These are phyloP conservation scores for Amyloporia xantha DNA, from an alignment of 768 basidiomycete species.

Conservation along the genomic window DNA sequence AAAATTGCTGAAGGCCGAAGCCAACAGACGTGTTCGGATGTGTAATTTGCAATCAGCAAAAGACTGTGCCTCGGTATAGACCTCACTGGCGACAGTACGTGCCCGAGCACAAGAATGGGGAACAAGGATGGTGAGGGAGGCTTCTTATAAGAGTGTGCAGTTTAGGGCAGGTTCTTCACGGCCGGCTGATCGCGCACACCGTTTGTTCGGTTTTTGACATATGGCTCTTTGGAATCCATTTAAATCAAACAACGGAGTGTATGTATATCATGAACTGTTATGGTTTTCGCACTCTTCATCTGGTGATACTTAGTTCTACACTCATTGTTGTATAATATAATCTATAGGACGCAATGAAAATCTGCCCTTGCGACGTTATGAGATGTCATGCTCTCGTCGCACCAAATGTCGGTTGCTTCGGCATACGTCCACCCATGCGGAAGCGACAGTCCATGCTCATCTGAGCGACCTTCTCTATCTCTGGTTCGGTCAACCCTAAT, in stretches of 20 bases:
- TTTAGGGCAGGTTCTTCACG: conserved; percentile 6
- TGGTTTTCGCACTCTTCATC: too few species aligned
- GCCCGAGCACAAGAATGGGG: conserved; percentile 85
- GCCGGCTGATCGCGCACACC: not conserved
- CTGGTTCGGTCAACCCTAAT: conserved; percentile 53
- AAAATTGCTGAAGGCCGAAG: conserved; percentile 91
- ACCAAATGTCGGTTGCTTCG: not conserved
- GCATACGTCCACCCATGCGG: not conserved
- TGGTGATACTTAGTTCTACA: too few species aligned
- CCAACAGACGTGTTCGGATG: conserved; percentile 91
- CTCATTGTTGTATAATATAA: too few species aligned
- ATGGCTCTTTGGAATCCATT: too few species aligned
- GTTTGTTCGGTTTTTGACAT: not conserved
- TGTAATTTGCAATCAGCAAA: conserved; percentile 98
- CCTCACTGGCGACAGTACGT: conserved; percentile 95
- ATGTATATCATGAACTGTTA: too few species aligned
- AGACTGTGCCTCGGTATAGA: conserved; percentile 91
- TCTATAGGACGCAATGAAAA: too few species aligned
- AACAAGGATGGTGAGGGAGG: not conserved
- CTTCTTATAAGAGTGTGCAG: conserved; percentile 32
- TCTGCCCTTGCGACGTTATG: too few species aligned
- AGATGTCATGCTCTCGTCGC: too few species aligned
- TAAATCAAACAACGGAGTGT: too few species aligned
- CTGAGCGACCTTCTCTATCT: conserved; percentile 49
- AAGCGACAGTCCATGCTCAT: conserved; percentile 51